phyloP scores from a whole-genome alignment of 2,329 filamentous ascomycete species.

The Coniochaeta ligniaria region DNA sequence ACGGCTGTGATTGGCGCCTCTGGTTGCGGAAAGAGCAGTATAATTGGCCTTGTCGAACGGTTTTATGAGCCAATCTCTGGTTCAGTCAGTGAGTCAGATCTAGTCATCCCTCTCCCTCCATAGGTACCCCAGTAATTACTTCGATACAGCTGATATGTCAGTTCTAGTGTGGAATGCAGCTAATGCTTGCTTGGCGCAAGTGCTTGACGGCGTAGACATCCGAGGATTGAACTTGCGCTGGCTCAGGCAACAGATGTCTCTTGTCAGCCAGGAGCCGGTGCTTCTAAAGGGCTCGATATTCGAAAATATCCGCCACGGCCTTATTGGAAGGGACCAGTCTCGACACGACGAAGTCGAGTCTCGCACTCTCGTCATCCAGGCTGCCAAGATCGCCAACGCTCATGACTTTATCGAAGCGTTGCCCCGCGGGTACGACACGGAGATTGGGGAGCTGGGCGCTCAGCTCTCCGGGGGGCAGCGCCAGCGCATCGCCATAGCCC shows the following conservation, averaged over 20 bases:
- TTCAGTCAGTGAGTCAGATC: not conserved
- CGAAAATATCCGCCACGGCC: conserved; percentile 39
- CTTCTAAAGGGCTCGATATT: conserved; percentile 46
- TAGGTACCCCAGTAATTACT: too few species aligned
- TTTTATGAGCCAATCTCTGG: conserved; percentile 24
- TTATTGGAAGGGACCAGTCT: conserved; percentile 29
- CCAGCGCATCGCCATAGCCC: conserved; percentile 35
- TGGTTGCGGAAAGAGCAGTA: conserved; percentile 36
- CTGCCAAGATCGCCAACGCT: not conserved
- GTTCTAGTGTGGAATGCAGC: too few species aligned
- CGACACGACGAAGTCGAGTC: conserved; percentile 29
- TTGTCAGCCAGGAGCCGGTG: conserved; percentile 50
- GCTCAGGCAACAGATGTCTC: conserved; percentile 37
- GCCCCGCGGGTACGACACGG: conserved; percentile 42
- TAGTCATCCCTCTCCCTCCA: too few species aligned
- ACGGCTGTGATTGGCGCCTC: conserved; percentile 35
- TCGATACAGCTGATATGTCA: too few species aligned
- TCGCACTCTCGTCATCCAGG: conserved; percentile 5
- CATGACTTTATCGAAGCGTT: conserved; percentile 8
- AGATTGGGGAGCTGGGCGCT: conserved; percentile 31
- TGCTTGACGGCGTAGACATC: conserved; percentile 1
- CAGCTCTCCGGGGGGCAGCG: conserved; percentile 37
- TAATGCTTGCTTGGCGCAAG: too few species aligned
- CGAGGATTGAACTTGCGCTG: conserved; percentile 23
- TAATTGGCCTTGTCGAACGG: conserved; percentile 31